Conservation (phyloP, 371 early-diverging fungal genomes). For the Nosema muscidifuracis region DNA sequence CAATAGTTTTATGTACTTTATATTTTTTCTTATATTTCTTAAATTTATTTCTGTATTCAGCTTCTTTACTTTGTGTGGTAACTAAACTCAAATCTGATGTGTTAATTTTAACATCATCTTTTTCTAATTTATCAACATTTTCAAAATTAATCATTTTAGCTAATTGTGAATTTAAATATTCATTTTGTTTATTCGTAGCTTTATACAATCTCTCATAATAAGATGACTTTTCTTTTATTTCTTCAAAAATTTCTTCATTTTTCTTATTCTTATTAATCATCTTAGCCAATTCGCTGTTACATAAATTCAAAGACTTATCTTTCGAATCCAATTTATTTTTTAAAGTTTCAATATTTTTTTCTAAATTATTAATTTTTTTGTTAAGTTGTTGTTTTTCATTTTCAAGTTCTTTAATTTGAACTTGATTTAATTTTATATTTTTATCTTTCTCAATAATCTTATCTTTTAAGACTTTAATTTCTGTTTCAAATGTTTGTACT, state of each 20-base stretch:
- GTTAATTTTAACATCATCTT: background rate
- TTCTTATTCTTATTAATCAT: conserved; percentile 45
- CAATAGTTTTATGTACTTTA: conserved; percentile 27
- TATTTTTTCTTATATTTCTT: conserved; percentile 37
- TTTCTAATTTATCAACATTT: conserved; percentile 21
- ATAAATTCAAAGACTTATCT: conserved; percentile 45
- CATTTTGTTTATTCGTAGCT: conserved; percentile 50
- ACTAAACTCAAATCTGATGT: background rate
- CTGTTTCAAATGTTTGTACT: conserved; percentile 47
- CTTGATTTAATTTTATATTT: conserved; percentile 21
- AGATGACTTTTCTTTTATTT: conserved; percentile 25
- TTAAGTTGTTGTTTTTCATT: conserved; percentile 22
- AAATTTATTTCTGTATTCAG: conserved; percentile 14
- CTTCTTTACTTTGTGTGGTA: background rate
- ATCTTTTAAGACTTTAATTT: conserved; percentile 46
- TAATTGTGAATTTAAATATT: conserved; percentile 54
- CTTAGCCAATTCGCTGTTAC: conserved; percentile 54
- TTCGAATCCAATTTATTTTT: conserved; percentile 46
- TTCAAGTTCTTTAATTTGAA: conserved; percentile 31
- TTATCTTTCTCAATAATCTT: conserved; percentile 45
- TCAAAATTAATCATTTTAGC: conserved; percentile 34
- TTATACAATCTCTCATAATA: conserved; percentile 57
- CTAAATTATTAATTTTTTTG: conserved; percentile 28
- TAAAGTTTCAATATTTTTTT: conserved; percentile 32
- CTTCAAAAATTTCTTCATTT: conserved; percentile 26